Evolutionary conservation across 2,329 filamentous ascomycete genomes (phyloP).

Genomic region (Fonsecaea multimorphosa): DNA sequence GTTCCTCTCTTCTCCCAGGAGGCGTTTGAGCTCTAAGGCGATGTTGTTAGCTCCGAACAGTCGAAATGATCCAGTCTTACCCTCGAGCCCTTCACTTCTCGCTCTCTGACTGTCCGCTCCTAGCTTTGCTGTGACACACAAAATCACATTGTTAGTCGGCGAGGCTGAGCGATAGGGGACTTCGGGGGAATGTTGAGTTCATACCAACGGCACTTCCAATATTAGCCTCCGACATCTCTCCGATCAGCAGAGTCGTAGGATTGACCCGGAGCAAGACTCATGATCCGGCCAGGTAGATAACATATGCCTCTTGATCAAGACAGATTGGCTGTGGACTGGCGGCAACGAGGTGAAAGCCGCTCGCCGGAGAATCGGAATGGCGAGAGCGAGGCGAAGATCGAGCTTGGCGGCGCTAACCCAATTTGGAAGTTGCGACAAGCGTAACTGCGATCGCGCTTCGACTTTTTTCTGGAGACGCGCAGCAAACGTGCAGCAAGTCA

Average conservation of each 20-base stretch:
- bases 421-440: constrained; percentile 12
- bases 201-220: constrained; percentile 51
- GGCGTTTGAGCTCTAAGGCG: constrained; percentile 60
- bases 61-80: constrained; percentile 41
- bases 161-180: constrained; percentile 34
- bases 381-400: neutral
- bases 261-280: neutral
- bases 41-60: constrained; percentile 27
- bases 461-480: constrained; percentile 18
- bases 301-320: neutral
- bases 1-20: constrained; percentile 60
- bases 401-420: constrained; percentile 12
- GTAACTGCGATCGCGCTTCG: constrained; percentile 21
- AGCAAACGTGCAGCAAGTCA: constrained; percentile 1
- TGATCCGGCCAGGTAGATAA: constrained; percentile 1
- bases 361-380: too few species aligned
- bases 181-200: constrained; percentile 41
- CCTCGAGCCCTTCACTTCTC: constrained; percentile 54
- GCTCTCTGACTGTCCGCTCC: constrained; percentile 38
- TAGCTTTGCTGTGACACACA: constrained; percentile 45
- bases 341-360: neutral
- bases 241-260: neutral
- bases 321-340: neutral
- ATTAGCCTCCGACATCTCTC: constrained; percentile 51
- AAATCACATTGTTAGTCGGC: constrained; percentile 19